Percentiles rank a stretch among this genome's conserved stretches.
phyloP scores from a whole-genome alignment of 192 early-diverging fungal genomes.

The Entomortierella chlamydospora region DNA sequence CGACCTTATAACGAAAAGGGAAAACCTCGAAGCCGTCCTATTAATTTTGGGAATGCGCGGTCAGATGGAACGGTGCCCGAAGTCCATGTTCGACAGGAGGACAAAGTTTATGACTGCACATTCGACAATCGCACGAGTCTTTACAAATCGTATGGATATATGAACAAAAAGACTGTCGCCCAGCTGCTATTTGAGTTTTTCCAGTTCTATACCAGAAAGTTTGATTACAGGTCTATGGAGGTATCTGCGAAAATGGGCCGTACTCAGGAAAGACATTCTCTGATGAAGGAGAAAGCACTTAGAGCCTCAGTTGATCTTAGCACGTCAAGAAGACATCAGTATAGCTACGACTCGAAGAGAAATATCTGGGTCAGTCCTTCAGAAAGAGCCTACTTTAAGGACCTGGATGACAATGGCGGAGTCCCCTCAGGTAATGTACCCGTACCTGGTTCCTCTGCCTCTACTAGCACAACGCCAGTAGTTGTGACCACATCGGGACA shows the following conservation, averaged over 20 bases:
- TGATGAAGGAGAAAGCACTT: neutral
- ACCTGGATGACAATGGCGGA: constrained; percentile 21
- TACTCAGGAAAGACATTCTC: constrained; percentile 16
- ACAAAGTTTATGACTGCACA: constrained; percentile 23
- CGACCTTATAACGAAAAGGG: neutral
- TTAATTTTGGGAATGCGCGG: neutral
- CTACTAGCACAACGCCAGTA: no score
- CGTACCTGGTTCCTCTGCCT: neutral
- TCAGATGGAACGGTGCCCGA: neutral
- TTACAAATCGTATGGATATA: constrained; percentile 15
- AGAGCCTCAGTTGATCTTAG: no score
- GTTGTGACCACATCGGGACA: neutral
- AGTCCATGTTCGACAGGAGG: constrained; percentile 12
- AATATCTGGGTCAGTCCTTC: constrained; percentile 8
- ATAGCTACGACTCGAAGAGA: constrained; percentile 10
- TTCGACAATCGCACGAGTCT: constrained; percentile 19
- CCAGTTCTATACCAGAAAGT: constrained; percentile 27
- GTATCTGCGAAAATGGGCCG: constrained; percentile 9
- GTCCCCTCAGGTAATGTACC: constrained; percentile 10
- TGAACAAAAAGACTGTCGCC: constrained; percentile 29
- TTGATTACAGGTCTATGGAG: constrained; percentile 50
- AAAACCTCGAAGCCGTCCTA: neutral
- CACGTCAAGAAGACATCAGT: neutral
- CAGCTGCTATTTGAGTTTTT: constrained; percentile 43
- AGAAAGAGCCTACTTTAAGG: constrained; percentile 22